Evolutionary conservation across 2,329 filamentous ascomycete genomes (phyloP), one percentile per base, ranked within the genome.

Genomic region (Sporothrix pallida): DNA sequence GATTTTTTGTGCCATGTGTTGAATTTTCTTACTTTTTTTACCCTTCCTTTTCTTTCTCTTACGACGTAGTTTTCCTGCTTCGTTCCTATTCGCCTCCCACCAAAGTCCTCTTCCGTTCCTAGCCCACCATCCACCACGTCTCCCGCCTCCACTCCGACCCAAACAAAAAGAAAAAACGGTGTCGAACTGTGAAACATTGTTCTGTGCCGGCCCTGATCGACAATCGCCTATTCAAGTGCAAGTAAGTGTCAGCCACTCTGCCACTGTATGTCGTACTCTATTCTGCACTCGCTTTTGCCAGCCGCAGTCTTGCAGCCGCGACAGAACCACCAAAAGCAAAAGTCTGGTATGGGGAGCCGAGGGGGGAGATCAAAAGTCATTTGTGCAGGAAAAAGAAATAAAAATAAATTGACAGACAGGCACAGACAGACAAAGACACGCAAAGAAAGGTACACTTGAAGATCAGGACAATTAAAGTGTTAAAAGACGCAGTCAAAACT

Each of bases 131-230:
- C 48, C 62, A 10, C n/a, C 62, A n/a, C 12, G 12, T 46, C 31
- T 54, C 70, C 42, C 69, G 20, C 42, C 15, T 17, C 67, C 50
- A 58, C 50, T 50, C 50, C 48, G 44, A 58, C 20, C 60, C 52
- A 71, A 62, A 67, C 17, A 26, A 50, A 48, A 58, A 52, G 44
- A 46, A 71, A 46, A 52, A 15, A 58, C 54, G 74, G 65, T 31
- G 31, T 69, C 46, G 54, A 67, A 56, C 67, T 72, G 75, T 76
- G 74, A 77, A 75, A 76, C 75, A 77, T 58, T 70, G 65, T 63
- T 52, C 54, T 73, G 44, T 73, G 74, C 72, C 56, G 71, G 74
- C 69, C 76, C 76, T 77, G 75, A 76, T 76, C 75, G 74, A 72
- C 76, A 75, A 71, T 73, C 74, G 75, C 63, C 62, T 70, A 68